Base-by-base conservation (phyloP, 768 basidiomycete species). In the Rhizopogon roseolus region DNA sequence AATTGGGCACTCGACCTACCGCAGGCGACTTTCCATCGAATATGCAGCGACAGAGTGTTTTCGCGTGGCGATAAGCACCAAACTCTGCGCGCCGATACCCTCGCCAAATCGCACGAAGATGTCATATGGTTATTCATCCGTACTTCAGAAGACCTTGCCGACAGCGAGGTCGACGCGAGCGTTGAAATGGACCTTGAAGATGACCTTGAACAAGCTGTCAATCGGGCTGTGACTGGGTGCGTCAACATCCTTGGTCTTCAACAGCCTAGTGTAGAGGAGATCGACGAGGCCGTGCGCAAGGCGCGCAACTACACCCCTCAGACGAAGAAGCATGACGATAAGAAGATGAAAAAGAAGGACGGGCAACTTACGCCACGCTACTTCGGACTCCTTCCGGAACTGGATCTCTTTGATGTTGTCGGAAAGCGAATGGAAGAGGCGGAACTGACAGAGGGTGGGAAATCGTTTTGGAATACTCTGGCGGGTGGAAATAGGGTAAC, bases 61-160 rank as follows among this genome's bases (percentile, higher is more conserved):
- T 54, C 59, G 14, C 86, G 97, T 5, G 97, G 96, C 0, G 79
- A 82, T 4, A 90, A 88, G 57, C 97, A 99, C 72, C 89, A 98
- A 66, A 80, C 81, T 0, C 80, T 99, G 0, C 82, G 78, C 37
- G 84, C 86, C 0, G 82, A 86, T 57, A 66, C 63, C 9, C 52
- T 65, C 14, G 65, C 70, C 16, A 79, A 77, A 52, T 61, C 69
- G 27, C 90, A 98, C 68, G 94, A 97, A 68, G 75, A 81, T 5
- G 81, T 95, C 17, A 68, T 98, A n/a, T 85, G 85, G 83, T 76
- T 74, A 69, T 98, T 99, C 72, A 71, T 98, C 50, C 73, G 70
- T 25, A 57, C 71, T 17, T 66, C 74, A 0, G 82, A 94, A 58
- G 77, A 81, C 58, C 83, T 98, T 7, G 68, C 76, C 1, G 71